phyloP scores from a whole-genome alignment of 1,284 basidiomycete species.

The Tilletiaria anomala region DNA sequence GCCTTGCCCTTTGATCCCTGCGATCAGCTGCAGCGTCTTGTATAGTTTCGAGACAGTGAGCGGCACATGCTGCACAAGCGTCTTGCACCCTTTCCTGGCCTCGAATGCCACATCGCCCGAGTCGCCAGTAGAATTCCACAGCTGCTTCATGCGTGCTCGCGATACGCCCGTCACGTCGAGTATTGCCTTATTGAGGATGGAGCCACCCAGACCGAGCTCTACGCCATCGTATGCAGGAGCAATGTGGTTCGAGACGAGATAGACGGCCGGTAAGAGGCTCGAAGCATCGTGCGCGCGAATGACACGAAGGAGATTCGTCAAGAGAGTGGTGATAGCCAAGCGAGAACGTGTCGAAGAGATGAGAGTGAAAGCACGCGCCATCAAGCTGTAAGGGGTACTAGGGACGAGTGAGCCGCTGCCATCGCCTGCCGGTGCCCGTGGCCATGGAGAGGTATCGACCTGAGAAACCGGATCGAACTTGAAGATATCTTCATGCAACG shows the following conservation, averaged over 20 bases:
- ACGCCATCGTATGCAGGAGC: slow-evolving; percentile 47
- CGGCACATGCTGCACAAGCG: slow-evolving; percentile 26
- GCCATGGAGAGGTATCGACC: slow-evolving; percentile 24
- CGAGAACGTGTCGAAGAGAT: slow-evolving; percentile 65
- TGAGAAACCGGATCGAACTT: slow-evolving; percentile 26
- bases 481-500: slow-evolving; percentile 35
- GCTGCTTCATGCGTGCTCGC: slow-evolving; percentile 51
- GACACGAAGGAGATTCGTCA: slow-evolving; percentile 65
- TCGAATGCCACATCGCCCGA: slow-evolving; percentile 37
- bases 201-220: slow-evolving; percentile 43
- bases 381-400: slow-evolving; percentile 60
- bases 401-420: slow-evolving; percentile 6
- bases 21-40: slow-evolving; percentile 40
- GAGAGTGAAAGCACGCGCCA: slow-evolving; percentile 59
- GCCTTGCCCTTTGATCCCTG: slow-evolving; percentile 54
- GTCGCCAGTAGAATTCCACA: slow-evolving; percentile 40
- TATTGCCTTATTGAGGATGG: slow-evolving; percentile 63
- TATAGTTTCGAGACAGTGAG: slow-evolving; percentile 25
- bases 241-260: slow-evolving; percentile 73
- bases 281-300: slow-evolving; percentile 55
- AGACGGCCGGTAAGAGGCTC: slow-evolving; percentile 66
- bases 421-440: no score
- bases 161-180: slow-evolving; percentile 68
- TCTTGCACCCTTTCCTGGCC: slow-evolving; percentile 27
- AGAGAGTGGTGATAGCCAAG: slow-evolving; percentile 59